Conservation (phyloP, 176 grass and related monocot genomes). For the Triticum monococcum region DNA sequence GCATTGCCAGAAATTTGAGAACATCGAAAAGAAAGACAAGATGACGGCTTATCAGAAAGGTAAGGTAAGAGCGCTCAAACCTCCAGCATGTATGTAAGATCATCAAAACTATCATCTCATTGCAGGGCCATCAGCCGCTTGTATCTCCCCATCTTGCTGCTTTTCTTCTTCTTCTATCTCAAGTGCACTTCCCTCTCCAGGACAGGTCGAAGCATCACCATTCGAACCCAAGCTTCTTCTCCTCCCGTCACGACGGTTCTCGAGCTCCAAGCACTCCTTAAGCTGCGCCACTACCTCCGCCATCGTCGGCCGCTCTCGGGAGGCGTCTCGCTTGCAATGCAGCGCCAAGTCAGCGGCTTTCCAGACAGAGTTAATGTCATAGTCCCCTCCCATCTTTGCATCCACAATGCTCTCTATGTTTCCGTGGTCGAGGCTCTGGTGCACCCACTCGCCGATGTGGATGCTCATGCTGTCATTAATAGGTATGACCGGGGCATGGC, state of each 20-base stretch:
- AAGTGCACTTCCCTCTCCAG: background rate
- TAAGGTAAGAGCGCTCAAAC: background rate
- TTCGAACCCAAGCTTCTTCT: background rate
- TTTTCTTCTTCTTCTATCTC: background rate
- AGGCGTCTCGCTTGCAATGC: slow-evolving; percentile 26
- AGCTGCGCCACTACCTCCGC: slow-evolving; percentile 13
- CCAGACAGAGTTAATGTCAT: slow-evolving; percentile 29
- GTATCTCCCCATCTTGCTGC: background rate
- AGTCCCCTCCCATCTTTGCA: slow-evolving; percentile 9
- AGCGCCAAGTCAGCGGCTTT: slow-evolving; percentile 31
- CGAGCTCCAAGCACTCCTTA: slow-evolving; percentile 22
- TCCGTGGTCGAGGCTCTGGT: slow-evolving; percentile 17
- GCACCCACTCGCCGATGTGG: slow-evolving; percentile 44
- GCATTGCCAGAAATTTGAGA: background rate
- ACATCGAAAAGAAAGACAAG: background rate
- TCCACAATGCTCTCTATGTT: slow-evolving; percentile 29
- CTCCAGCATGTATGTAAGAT: background rate
- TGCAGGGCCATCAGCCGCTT: background rate
- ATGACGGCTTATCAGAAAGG: background rate
- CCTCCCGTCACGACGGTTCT: background rate
- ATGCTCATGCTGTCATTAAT: slow-evolving; percentile 23
- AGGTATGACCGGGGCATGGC: slow-evolving; percentile 3
- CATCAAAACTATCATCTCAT: background rate
- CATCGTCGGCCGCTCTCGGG: slow-evolving; percentile 17
- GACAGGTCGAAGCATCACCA: background rate